Percentiles rank a stretch among this genome's conserved stretches.
These are phyloP conservation scores for Schizosaccharomyces octosporus DNA, from an alignment of 805 yeast genomes.

Conservation along the genomic window DNA sequence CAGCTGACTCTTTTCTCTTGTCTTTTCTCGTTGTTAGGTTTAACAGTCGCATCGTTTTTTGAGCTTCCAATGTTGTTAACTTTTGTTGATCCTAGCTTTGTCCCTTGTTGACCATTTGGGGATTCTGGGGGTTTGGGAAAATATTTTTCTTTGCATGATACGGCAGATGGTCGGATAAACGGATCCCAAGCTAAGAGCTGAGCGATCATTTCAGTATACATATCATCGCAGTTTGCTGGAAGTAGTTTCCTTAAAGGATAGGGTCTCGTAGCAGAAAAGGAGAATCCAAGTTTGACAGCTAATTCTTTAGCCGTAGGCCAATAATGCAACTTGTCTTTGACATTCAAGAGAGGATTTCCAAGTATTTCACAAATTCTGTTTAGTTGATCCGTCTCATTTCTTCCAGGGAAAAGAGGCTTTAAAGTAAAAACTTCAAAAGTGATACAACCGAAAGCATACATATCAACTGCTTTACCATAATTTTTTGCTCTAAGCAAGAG, in stretches of 20 bases:
- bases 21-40: not conserved
- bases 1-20: not conserved
- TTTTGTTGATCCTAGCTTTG: not conserved
- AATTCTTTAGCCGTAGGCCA: not conserved
- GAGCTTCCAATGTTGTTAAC: not conserved
- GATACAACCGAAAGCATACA: constrained; percentile 94
- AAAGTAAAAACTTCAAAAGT: constrained; percentile 70
- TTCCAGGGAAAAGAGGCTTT: constrained; percentile 86
- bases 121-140: not conserved
- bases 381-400: constrained; percentile 71
- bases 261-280: not conserved
- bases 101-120: not conserved
- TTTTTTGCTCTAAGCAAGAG: constrained; percentile 68
- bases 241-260: not conserved
- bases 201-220: not conserved
- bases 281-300: not conserved
- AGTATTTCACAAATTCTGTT: constrained; percentile 80
- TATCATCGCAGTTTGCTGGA: not conserved
- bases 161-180: not conserved
- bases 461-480: constrained; percentile 80
- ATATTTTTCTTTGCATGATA: not conserved
- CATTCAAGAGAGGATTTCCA: constrained; percentile 47
- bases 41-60: not conserved
- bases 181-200: not conserved
- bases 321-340: not conserved